Evolutionary conservation across 345 rosid genomes (phyloP).

Genomic region (Camelina hispida): DNA sequence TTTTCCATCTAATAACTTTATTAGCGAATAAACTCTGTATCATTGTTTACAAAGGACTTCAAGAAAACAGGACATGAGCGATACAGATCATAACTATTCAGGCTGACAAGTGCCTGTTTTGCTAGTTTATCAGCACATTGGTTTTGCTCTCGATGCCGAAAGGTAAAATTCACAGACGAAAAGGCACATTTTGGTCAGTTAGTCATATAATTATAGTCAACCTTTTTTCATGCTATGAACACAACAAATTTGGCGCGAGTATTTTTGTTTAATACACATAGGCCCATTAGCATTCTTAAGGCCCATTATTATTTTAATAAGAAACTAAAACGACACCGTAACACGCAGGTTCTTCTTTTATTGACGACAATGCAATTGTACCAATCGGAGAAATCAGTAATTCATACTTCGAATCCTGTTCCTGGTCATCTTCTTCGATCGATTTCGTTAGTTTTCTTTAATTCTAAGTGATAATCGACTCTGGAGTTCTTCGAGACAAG

Average conservation of each 20-base stretch:
- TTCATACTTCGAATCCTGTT: not conserved
- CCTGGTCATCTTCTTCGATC: slow-evolving; percentile 11
- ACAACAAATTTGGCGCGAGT: not conserved
- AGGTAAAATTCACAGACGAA: too few relatives aligned
- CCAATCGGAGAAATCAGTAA: not conserved
- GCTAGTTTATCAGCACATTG: too few relatives aligned
- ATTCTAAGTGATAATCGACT: not conserved
- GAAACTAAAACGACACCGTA: not conserved
- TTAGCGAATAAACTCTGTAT: too few relatives aligned
- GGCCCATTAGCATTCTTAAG: not conserved
- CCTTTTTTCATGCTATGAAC: too few relatives aligned
- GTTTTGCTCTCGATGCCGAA: too few relatives aligned
- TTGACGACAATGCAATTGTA: not conserved
- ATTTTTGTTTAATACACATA: not conserved
- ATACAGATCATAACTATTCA: too few relatives aligned
- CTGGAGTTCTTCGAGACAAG: not conserved
- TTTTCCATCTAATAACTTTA: too few relatives aligned
- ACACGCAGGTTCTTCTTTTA: not conserved
- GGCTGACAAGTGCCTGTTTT: too few relatives aligned
- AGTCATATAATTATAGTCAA: too few relatives aligned
- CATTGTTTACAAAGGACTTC: too few relatives aligned
- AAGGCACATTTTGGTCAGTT: slow-evolving; percentile 12
- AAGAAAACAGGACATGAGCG: too few relatives aligned
- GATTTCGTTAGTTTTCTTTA: not conserved
- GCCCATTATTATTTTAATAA: not conserved